Evolutionary conservation across 108 stramenopile genomes (phyloP), one percentile per base, ranked within the genome.

Genomic region (Parietichytrium sp.): DNA sequence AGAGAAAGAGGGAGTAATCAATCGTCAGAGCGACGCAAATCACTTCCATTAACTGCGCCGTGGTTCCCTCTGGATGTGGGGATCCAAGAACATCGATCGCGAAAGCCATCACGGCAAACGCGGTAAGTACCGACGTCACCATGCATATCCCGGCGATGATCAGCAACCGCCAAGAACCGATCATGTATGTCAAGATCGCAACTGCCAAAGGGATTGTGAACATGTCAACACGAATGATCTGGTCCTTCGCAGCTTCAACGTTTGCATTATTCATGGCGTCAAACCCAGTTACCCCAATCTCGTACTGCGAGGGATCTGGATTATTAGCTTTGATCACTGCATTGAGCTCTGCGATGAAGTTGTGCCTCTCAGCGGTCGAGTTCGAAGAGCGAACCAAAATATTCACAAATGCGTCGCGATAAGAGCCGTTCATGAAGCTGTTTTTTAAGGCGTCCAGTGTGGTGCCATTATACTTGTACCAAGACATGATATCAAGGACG

Each of bases 231-330:
- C 61, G 61, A 0, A 42, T 42, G 2, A 72, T 72, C 20, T 72
- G 61, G 15, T 27, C 6, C 3, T 33, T 45, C 2, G 61, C 36
- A 6, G 61, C 61, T 1, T 45, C 25, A 6, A 45, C 20, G 42
- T 72, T 72, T 20, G 36, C 61, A 2, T 72, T 72, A 25, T 72
- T 72, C 38, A 72, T 33, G 13, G 61, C 61, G 20, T 72, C 61
- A 72, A 72, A 72, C 29, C 61, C 61, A 10, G 61, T 72, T n/a
- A 72, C 38, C 16, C 61, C 61, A 42, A 72, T 72, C 20, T 38
- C 33, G 42, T 25, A 72, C 8, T 23, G 33, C 10, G 10, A 2
- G 10, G 61, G 61, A 3, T 72, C 2, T 7, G 61, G 61, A 20
- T 72, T 31, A 38, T 10, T 33, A 8, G 20, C 13, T 0, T 72